phyloP scores from a whole-genome alignment of 306 rosid genomes.

The Cucurbita moschata region DNA sequence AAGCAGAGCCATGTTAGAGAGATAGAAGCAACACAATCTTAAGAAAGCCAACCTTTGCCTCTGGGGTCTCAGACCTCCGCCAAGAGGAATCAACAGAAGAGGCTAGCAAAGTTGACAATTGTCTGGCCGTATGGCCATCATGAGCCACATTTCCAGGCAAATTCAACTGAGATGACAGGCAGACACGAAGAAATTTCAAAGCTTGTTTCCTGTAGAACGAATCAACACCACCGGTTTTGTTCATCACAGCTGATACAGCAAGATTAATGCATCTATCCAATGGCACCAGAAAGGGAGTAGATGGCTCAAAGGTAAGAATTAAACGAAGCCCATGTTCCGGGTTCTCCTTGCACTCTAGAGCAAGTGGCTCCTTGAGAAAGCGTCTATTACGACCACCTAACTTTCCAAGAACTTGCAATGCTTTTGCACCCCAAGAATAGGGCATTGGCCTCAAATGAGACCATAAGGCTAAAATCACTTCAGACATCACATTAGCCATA shows the following conservation, averaged over 20 bases:
- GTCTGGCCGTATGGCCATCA: conserved; percentile 59
- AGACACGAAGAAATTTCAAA: conserved; percentile 71
- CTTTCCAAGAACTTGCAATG: conserved; percentile 96
- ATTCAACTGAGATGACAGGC: conserved; percentile 90
- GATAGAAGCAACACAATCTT: background rate
- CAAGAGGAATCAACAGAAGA: conserved; percentile 61
- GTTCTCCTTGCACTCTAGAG: conserved; percentile 90
- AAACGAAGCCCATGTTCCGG: conserved; percentile 96
- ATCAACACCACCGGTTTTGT: conserved; percentile 58
- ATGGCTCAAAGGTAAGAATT: conserved; percentile 96
- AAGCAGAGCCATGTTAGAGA: background rate
- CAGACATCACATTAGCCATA: conserved; percentile 93
- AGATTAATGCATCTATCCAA: conserved; percentile 98
- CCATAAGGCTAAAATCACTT: conserved; percentile 88
- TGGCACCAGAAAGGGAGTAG: conserved; percentile 96
- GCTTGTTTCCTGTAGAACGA: conserved; percentile 81
- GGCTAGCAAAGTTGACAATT: conserved; percentile 56
- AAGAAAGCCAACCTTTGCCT: conserved; percentile 49
- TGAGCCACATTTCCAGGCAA: conserved; percentile 77
- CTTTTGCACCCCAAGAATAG: conserved; percentile 91
- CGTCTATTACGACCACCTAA: conserved; percentile 98
- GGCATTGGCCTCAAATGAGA: conserved; percentile 89
- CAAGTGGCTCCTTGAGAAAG: conserved; percentile 90
- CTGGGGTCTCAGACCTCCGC: conserved; percentile 60
- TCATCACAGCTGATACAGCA: conserved; percentile 76